Evolutionary conservation across 768 basidiomycete species (phyloP), one percentile per base, ranked within the genome.

Genomic region (Naganishia antarctica): DNA sequence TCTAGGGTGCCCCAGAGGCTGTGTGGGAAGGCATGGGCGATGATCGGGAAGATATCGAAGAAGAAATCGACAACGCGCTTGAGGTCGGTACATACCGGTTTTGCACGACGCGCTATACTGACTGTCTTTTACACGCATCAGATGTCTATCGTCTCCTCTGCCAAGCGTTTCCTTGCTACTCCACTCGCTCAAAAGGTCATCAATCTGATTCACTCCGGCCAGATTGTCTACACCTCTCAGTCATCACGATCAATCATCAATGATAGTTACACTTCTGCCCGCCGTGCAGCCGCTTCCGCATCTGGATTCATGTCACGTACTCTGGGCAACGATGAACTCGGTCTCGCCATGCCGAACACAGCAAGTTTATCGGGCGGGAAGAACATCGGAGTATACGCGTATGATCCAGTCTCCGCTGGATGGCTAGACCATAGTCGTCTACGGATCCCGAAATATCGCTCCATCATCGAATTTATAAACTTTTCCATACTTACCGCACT

Each of bases 101-200:
- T n/a, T n/a, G n/a, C n/a, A n/a, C n/a, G n/a, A n/a, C n/a, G n/a
- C n/a, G n/a, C n/a, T n/a, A n/a, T n/a, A n/a, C n/a, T n/a, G n/a
- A n/a, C n/a, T n/a, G n/a, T n/a, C n/a, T n/a, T n/a, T n/a, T n/a
- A n/a, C n/a, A n/a, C n/a, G n/a, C n/a, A n/a, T n/a, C 72, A 92
- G 89, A 86, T 96, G 83, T 91, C 91, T 2, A 90, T 98, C 70
- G 84, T 87, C 8, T 91, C 90, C 0, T 80, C 85, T 59, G 83
- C 91, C 4, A 97, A 94, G 75, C 81, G 83, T 29, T 94, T 98
- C 71, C 80, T 96, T 12, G 83, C 90, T 1, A 84, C 87, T 0
- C 85, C 90, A 0, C 82, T 96, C 25, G 85, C 90, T 3, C 93
- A 97, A 75, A 85, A 85, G 60, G 86, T 96, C 28, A 84, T 97